Percentiles rank a stretch among this genome's conserved stretches.
phyloP scores from a whole-genome alignment of 164 flowering plant species.

The Santalum album region DNA sequence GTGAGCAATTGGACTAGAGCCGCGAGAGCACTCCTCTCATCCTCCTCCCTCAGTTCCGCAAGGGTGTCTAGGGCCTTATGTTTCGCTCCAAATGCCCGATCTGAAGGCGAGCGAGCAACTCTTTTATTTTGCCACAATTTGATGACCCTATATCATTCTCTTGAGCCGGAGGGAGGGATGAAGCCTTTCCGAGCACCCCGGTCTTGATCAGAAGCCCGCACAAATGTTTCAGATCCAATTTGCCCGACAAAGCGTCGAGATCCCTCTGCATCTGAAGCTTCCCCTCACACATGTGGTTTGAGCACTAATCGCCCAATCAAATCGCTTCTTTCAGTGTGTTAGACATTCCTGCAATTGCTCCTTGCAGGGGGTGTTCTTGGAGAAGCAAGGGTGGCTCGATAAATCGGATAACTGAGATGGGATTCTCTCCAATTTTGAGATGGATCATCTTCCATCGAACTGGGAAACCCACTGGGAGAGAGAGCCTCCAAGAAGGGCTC shows the following conservation, averaged over 20 bases:
- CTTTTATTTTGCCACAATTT: constrained; percentile 30
- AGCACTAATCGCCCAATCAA: constrained; percentile 53
- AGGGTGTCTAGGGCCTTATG: constrained; percentile 70
- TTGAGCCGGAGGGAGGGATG: constrained; percentile 24
- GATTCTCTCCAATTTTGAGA: constrained; percentile 60
- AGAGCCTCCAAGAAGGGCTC: too few relatives aligned
- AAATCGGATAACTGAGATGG: constrained; percentile 68
- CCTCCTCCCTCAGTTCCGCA: constrained; percentile 69
- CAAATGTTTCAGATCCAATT: constrained; percentile 70
- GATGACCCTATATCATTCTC: constrained; percentile 27
- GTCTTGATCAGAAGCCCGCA: constrained; percentile 77
- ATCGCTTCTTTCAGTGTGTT: constrained; percentile 49
- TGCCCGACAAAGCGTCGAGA: constrained; percentile 63
- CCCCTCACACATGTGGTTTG: constrained; percentile 57
- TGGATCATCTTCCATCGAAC: constrained; percentile 81
- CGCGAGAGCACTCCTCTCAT: constrained; percentile 66
- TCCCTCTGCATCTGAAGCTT: constrained; percentile 93
- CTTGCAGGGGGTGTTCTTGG: constrained; percentile 70
- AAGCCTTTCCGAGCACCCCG: constrained; percentile 74
- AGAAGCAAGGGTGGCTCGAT: constrained; percentile 89
- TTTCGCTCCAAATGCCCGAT: constrained; percentile 86
- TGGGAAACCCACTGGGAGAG: too few relatives aligned
- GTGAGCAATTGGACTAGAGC: constrained; percentile 76
- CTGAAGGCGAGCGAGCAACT: constrained; percentile 87
- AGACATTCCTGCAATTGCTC: constrained; percentile 74